Conservation (phyloP, 352 stramenopile species). For the Phytophthora meadii region DNA sequence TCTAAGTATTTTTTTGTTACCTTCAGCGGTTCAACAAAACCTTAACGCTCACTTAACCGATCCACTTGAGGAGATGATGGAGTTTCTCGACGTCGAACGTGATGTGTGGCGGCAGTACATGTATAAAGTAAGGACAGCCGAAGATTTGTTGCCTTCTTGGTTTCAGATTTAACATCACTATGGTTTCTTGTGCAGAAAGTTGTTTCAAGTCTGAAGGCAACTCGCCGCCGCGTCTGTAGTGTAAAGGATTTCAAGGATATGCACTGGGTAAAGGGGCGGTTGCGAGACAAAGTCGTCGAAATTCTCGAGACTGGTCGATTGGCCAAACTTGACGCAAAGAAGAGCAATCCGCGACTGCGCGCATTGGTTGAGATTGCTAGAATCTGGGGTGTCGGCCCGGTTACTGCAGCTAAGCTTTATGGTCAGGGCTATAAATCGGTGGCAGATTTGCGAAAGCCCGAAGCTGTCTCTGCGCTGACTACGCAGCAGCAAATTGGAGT, state of each 20-base stretch:
- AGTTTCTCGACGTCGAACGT: conserved; percentile 77
- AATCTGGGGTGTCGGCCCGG: conserved; percentile 83
- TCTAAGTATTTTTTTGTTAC: conserved; percentile 13
- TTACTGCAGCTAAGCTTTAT: conserved; percentile 81
- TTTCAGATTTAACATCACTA: too few species aligned
- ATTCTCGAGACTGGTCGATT: conserved; percentile 78
- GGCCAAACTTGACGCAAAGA: conserved; percentile 85
- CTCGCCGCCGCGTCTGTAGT: conserved; percentile 62
- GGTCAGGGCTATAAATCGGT: conserved; percentile 73
- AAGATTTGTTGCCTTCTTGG: too few species aligned
- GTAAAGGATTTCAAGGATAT: conserved; percentile 68
- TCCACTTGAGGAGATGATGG: conserved; percentile 81
- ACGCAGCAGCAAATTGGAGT: conserved; percentile 81
- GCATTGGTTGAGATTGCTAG: conserved; percentile 70
- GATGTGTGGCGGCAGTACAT: conserved; percentile 85
- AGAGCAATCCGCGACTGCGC: conserved; percentile 60
- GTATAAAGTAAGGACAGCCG: conserved; percentile 62
- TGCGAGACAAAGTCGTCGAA: conserved; percentile 78
- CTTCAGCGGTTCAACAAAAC: conserved; percentile 68
- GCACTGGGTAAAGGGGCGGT: conserved; percentile 72
- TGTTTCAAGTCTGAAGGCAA: conserved; percentile 73
- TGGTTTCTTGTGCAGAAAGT: conserved; percentile 55
- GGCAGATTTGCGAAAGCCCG: conserved; percentile 53
- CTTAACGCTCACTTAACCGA: conserved; percentile 81
- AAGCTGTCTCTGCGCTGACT: conserved; percentile 50